phyloP scores from a whole-genome alignment of 257 asterid species.

The Nicotiana noctiflora region DNA sequence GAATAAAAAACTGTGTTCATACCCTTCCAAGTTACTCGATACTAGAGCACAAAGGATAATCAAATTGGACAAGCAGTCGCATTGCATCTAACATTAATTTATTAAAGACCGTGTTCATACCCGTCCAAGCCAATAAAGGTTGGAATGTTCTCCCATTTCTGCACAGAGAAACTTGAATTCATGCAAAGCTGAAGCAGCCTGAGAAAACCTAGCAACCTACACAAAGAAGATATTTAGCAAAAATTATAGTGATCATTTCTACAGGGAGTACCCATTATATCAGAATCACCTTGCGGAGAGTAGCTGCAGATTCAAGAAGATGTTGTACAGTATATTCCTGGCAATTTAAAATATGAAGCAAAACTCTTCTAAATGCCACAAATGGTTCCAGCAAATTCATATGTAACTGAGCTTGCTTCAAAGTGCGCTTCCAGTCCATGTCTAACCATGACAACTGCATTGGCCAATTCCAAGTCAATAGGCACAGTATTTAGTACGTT shows the following conservation, averaged over 20 bases:
- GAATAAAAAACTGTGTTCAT: neutral
- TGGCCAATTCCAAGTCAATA: constrained; percentile 16
- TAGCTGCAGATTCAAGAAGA: constrained; percentile 80
- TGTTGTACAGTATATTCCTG: constrained; percentile 53
- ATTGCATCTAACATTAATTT: constrained; percentile 10
- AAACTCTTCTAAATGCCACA: constrained; percentile 81
- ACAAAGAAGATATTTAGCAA: neutral
- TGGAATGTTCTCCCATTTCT: constrained; percentile 52
- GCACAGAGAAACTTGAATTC: constrained; percentile 73
- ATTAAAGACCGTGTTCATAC: constrained; percentile 23
- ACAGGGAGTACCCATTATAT: constrained; percentile 11
- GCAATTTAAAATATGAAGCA: constrained; percentile 65
- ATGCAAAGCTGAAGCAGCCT: constrained; percentile 91
- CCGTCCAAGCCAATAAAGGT: constrained; percentile 86
- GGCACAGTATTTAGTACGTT: neutral
- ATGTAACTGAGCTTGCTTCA: constrained; percentile 77
- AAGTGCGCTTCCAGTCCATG: constrained; percentile 58
- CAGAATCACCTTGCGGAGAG: constrained; percentile 79
- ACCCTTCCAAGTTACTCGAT: constrained; percentile 1
- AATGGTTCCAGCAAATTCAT: constrained; percentile 94
- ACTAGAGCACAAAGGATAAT: constrained; percentile 2
- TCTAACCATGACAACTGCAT: constrained; percentile 63
- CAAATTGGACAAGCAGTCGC: neutral
- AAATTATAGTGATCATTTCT: neutral
- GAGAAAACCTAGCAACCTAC: constrained; percentile 83